These are phyloP conservation scores for Fusarium zealandicum DNA, from an alignment of 2,329 filamentous ascomycete genomes.

Conservation along the genomic window DNA sequence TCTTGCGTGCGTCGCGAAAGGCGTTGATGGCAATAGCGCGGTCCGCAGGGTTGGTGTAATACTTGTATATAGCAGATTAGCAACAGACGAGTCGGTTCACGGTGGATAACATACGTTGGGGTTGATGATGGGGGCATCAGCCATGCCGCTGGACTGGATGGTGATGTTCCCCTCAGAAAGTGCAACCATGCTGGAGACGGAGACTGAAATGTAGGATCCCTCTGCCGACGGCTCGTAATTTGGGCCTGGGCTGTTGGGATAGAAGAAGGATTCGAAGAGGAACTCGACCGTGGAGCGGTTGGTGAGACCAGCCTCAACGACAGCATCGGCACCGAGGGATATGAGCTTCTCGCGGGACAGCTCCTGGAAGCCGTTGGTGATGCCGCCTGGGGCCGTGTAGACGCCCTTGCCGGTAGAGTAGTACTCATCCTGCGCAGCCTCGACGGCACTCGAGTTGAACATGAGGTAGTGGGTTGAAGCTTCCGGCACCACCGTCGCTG, in stretches of 20 bases:
- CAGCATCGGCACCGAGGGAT: slow-evolving; percentile 31
- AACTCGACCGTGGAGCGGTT: slow-evolving; percentile 42
- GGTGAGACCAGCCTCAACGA: slow-evolving; percentile 28
- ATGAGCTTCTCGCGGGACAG: slow-evolving; percentile 28
- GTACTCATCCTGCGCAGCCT: slow-evolving; percentile 28
- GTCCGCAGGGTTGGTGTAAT: slow-evolving; percentile 40
- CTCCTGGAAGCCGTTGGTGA: slow-evolving; percentile 38
- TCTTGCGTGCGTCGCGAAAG: slow-evolving; percentile 45
- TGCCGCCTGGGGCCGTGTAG: slow-evolving; percentile 37
- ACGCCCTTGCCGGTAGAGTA: slow-evolving; percentile 32
- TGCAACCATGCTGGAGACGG: slow-evolving; percentile 56
- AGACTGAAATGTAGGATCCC: slow-evolving; percentile 38
- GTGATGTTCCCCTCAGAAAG: slow-evolving; percentile 49
- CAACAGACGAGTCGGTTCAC: background rate
- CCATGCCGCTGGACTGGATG: slow-evolving; percentile 26
- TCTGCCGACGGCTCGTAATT: slow-evolving; percentile 36
- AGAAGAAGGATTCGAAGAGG: slow-evolving; percentile 40
- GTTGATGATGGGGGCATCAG: slow-evolving; percentile 34
- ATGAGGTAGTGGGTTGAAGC: slow-evolving; percentile 28
- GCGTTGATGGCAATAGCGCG: slow-evolving; percentile 44
- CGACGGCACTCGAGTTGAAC: slow-evolving; percentile 26
- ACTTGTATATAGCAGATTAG: slow-evolving; percentile 20
- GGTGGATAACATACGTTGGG: slow-evolving; percentile 9
- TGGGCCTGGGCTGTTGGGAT: slow-evolving; percentile 40
- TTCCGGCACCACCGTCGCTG: slow-evolving; percentile 35